phyloP scores from a whole-genome alignment of 1,284 basidiomycete genomes.

The Caloboletus inedulis region DNA sequence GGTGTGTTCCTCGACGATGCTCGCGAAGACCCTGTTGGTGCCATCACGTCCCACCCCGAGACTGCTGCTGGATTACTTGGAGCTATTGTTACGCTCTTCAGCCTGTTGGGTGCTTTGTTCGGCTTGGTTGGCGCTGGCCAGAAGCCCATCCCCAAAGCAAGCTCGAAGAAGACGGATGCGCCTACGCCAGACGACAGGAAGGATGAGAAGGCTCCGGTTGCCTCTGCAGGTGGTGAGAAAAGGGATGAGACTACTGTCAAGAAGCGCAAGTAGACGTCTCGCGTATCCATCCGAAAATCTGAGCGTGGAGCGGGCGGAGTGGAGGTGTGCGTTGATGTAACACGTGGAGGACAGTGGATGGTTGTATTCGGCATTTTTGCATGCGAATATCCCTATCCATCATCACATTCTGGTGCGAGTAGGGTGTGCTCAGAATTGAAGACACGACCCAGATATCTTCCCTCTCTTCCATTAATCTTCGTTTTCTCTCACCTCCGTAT shows the following conservation, averaged over 20 bases:
- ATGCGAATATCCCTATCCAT: not conserved
- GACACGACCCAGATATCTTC: slow-evolving; percentile 3
- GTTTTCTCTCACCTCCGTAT: slow-evolving; percentile 3
- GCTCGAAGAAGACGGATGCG: slow-evolving; percentile 70
- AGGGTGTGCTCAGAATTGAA: slow-evolving; percentile 4
- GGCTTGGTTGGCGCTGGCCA: slow-evolving; percentile 72
- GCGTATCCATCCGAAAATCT: slow-evolving; percentile 5
- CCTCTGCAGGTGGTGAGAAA: slow-evolving; percentile 65
- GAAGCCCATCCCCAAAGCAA: slow-evolving; percentile 67
- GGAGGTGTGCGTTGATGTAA: slow-evolving; percentile 2
- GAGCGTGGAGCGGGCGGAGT: slow-evolving; percentile 1
- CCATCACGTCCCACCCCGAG: slow-evolving; percentile 81
- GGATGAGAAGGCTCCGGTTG: slow-evolving; percentile 59
- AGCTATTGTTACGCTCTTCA: slow-evolving; percentile 74
- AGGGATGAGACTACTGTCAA: slow-evolving; percentile 39
- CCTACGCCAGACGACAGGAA: slow-evolving; percentile 63
- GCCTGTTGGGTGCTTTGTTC: slow-evolving; percentile 77
- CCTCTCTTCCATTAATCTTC: slow-evolving; percentile 3
- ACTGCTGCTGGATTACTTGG: slow-evolving; percentile 76
- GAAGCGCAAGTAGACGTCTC: slow-evolving; percentile 32
- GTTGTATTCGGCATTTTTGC: not conserved
- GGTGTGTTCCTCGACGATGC: slow-evolving; percentile 72
- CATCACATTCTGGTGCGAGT: slow-evolving; percentile 8
- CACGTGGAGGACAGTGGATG: slow-evolving; percentile 15
- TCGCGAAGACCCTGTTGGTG: slow-evolving; percentile 67